Percentiles rank a stretch among this genome's conserved stretches.
phyloP scores from a whole-genome alignment of 768 basidiomycete species.

The Leccinum rimulosum region DNA sequence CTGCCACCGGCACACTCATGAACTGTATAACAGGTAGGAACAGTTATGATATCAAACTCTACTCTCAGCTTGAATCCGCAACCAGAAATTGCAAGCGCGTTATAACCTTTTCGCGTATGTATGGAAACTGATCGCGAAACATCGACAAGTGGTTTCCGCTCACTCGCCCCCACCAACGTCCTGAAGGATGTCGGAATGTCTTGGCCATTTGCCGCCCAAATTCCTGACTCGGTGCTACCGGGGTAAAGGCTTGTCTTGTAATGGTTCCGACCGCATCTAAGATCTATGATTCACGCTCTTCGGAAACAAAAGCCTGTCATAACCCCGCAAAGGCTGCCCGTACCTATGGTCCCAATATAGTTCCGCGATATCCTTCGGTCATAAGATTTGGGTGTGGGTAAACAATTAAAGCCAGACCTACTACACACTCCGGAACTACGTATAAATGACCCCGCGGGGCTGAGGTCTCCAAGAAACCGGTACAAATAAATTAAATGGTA shows the following conservation, averaged over 20 bases:
- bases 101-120: constrained; percentile 3
- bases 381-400: neutral
- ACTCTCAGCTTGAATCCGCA: neutral
- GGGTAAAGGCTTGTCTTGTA: neutral
- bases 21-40: neutral
- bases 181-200: neutral
- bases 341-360: neutral
- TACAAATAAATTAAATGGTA: neutral
- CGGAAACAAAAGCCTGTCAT: neutral
- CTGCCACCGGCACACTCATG: neutral
- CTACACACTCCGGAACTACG: neutral
- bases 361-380: neutral
- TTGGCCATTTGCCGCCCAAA: neutral
- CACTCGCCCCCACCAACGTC: neutral
- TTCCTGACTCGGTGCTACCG: neutral
- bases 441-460: neutral
- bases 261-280: neutral
- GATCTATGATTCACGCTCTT: neutral
- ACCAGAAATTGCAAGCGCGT: neutral
- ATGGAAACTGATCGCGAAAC: neutral
- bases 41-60: neutral
- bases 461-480: neutral
- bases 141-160: neutral
- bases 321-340: neutral
- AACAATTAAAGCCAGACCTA: neutral